A percentile compares a stretch with the other conserved stretches of the same genome.
These are phyloP conservation scores for Magnolia sinica DNA, from an alignment of 164 flowering plant species.

Conservation along the genomic window DNA sequence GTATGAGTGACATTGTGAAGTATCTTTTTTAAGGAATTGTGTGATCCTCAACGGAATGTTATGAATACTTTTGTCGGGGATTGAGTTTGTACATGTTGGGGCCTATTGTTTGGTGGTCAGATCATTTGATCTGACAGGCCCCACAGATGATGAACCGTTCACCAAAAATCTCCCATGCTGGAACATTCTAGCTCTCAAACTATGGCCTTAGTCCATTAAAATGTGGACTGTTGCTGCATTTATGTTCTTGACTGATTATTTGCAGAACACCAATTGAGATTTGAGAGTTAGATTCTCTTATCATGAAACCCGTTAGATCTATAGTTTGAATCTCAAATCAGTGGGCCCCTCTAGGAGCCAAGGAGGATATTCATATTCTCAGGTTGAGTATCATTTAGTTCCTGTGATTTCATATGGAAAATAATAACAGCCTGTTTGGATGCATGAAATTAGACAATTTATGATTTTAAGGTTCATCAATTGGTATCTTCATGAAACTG, in stretches of 20 bases:
- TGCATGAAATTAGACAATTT: too few relatives aligned
- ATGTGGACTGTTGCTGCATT: too few relatives aligned
- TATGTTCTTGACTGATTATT: too few relatives aligned
- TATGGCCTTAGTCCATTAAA: neutral
- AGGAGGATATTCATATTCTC: neutral
- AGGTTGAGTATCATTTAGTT: too few relatives aligned
- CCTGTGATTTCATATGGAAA: too few relatives aligned
- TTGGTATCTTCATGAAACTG: too few relatives aligned
- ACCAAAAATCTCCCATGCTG: neutral
- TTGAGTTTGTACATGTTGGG: neutral
- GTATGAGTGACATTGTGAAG: neutral
- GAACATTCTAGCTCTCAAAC: neutral
- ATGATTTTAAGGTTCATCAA: too few relatives aligned
- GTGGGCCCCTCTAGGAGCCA: neutral
- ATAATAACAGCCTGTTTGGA: too few relatives aligned
- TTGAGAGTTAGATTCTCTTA: neutral
- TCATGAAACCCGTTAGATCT: neutral
- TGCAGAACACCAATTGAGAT: too few relatives aligned
- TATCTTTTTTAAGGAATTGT: neutral
- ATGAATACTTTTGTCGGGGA: neutral
- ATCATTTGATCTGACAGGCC: neutral
- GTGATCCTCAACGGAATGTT: neutral
- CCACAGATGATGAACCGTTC: neutral
- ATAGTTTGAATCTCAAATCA: neutral
- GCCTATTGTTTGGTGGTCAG: neutral